Evolutionary conservation across 2,329 filamentous ascomycete genomes (phyloP).

Genomic region (Ciborinia camelliae): DNA sequence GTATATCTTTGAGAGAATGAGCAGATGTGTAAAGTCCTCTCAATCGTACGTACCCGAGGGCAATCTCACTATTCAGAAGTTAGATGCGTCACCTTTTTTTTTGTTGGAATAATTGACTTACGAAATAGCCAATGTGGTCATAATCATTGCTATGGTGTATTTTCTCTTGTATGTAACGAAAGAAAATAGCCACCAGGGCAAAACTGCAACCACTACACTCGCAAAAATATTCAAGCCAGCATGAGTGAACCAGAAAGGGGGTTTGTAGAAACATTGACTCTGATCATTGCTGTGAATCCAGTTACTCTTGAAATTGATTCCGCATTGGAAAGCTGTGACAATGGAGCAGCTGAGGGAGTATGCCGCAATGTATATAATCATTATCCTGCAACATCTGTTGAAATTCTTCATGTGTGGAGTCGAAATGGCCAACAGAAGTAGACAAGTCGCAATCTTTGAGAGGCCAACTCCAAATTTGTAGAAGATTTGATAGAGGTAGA

Average conservation of each 20-base stretch:
- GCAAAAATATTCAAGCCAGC: conserved; percentile 21
- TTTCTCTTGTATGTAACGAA: conserved; percentile 22
- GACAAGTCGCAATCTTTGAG: conserved; percentile 23
- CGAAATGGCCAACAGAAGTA: conserved; percentile 23
- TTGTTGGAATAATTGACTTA: not conserved
- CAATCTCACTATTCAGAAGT: not conserved
- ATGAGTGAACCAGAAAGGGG: conserved; percentile 24
- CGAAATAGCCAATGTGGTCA: conserved; percentile 19
- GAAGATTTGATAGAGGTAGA: conserved; percentile 25
- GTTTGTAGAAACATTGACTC: conserved; percentile 22
- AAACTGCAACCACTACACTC: conserved; percentile 14
- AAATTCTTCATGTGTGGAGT: conserved; percentile 21
- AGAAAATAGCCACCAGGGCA: conserved; percentile 22
- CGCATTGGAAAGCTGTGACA: conserved; percentile 24
- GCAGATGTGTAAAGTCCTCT: conserved; percentile 1
- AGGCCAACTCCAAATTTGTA: conserved; percentile 23
- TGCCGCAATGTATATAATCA: conserved; percentile 22
- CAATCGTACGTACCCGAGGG: conserved; percentile 7
- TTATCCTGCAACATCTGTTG: conserved; percentile 17
- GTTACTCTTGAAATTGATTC: conserved; percentile 20
- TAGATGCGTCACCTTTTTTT: not conserved
- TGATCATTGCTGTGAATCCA: conserved; percentile 18
- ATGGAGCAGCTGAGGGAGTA: conserved; percentile 18
- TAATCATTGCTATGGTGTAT: conserved; percentile 17
- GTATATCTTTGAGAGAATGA: not conserved